Conservation (phyloP, 305 asterid genomes). For the Stenogyne calaminthoides region DNA sequence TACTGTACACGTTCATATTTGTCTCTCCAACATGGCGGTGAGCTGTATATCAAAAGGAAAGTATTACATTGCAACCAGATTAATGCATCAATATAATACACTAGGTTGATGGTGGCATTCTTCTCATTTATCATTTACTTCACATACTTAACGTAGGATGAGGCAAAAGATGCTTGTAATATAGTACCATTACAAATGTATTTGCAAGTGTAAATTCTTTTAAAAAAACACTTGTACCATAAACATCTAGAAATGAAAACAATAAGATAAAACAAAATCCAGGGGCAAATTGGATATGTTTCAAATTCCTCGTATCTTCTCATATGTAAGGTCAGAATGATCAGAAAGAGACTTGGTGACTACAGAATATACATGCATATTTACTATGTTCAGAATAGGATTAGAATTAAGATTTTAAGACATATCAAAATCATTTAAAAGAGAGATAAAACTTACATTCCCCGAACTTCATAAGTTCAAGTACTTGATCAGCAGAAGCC, state of each 20-base stretch:
- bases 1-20: constrained; percentile 90
- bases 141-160: constrained; percentile 1
- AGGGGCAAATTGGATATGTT: constrained; percentile 13
- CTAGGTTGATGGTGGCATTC: constrained; percentile 9
- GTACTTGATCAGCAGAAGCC: constrained; percentile 86
- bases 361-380: not conserved
- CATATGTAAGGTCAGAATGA: not conserved
- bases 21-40: constrained; percentile 99
- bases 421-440: not conserved
- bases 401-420: not conserved
- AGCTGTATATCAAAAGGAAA: constrained; percentile 50
- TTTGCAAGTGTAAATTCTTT: not conserved
- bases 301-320: constrained; percentile 15
- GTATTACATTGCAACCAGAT: constrained; percentile 12
- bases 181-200: not conserved
- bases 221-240: not conserved
- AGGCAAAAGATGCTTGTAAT: not conserved
- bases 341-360: constrained; percentile 6
- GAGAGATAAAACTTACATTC: constrained; percentile 62
- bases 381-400: not conserved
- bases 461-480: constrained; percentile 82
- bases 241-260: not conserved
- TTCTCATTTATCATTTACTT: constrained; percentile 1
- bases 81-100: constrained; percentile 15
- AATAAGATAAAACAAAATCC: not conserved